These are phyloP conservation scores for Casuarina cunninghamiana DNA, from an alignment of 306 rosid genomes.

Conservation along the genomic window DNA sequence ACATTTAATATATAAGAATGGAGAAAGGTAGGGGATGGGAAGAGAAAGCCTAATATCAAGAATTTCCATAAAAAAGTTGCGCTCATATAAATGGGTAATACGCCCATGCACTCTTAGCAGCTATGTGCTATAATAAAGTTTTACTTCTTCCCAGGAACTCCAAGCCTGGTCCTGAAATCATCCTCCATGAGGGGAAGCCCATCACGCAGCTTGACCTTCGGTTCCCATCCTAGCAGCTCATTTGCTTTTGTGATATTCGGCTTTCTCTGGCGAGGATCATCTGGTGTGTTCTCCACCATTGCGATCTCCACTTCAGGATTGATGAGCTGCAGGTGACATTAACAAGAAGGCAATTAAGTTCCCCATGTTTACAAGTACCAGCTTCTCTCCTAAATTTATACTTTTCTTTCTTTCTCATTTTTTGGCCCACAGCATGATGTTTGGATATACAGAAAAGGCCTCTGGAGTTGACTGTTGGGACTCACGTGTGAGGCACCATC, in stretches of 20 bases:
- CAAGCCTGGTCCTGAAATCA: conserved; percentile 79
- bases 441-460: not conserved
- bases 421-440: not conserved
- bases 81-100: not conserved
- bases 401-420: not conserved
- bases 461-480: too few species aligned
- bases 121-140: not conserved
- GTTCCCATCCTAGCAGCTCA: conserved; percentile 77
- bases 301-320: conserved; percentile 67
- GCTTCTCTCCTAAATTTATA: not conserved
- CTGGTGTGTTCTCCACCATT: conserved; percentile 82
- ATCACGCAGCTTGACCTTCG: conserved; percentile 57
- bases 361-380: not conserved
- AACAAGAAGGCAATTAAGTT: not conserved
- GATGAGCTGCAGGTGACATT: conserved; percentile 55
- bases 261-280: conserved; percentile 82
- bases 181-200: conserved; percentile 89
- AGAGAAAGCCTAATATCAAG: conserved; percentile 10
- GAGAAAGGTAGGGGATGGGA: not conserved
- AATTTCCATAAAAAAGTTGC: not conserved
- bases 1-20: conserved; percentile 14
- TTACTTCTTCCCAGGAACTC: conserved; percentile 36
- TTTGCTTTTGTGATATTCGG: conserved; percentile 76
- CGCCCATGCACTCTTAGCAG: not conserved
- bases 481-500: too few species aligned